These are phyloP conservation scores for Botryotinia calthae DNA, from an alignment of 2,329 filamentous ascomycete species.

Conservation along the genomic window DNA sequence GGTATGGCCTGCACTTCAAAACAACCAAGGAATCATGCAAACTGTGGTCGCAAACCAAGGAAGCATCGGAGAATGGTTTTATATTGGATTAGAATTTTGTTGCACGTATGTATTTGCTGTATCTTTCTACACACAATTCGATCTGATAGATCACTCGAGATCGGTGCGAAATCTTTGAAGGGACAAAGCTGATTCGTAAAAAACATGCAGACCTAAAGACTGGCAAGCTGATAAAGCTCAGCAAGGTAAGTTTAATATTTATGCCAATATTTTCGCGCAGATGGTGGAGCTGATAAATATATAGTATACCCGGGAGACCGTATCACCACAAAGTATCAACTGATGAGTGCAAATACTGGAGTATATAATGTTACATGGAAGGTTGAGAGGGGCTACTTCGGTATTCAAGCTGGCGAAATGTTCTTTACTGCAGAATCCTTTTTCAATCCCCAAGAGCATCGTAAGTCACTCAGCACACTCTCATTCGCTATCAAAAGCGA, in stretches of 20 bases:
- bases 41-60: conserved; percentile 6
- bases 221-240: not conserved
- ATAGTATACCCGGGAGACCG: conserved; percentile 6
- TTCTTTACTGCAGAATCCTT: not conserved
- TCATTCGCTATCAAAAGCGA: not conserved
- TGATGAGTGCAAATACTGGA: not conserved
- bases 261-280: not conserved
- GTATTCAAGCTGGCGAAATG: not conserved
- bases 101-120: not conserved
- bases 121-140: not conserved
- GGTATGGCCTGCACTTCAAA: conserved; percentile 11
- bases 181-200: not conserved
- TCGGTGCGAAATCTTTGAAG: not conserved
- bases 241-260: not conserved
- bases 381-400: not conserved
- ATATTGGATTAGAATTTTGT: conserved; percentile 11
- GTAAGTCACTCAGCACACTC: not conserved
- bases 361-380: conserved; percentile 8
- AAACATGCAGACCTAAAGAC: not conserved
- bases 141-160: not conserved
- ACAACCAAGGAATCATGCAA: not conserved
- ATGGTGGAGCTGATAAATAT: not conserved
- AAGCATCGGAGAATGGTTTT: conserved; percentile 8
- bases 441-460: not conserved
- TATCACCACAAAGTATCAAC: not conserved